phyloP scores from a whole-genome alignment of 2,329 filamentous ascomycete species.

The Fusarium devonianum region DNA sequence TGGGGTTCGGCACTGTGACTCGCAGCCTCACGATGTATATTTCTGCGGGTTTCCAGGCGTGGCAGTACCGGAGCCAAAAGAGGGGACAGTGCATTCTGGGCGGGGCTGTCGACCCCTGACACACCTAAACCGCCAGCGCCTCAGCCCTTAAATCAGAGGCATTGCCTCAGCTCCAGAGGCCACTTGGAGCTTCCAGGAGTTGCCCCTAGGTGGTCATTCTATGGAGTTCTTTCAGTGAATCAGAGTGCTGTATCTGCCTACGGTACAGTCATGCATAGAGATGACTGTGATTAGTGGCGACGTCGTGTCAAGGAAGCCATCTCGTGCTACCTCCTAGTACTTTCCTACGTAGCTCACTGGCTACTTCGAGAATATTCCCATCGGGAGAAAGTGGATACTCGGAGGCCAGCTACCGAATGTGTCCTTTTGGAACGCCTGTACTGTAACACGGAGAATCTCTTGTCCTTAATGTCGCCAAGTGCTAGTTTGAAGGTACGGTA shows the following conservation, averaged over 20 bases:
- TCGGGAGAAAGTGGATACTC: slow-evolving; percentile 26
- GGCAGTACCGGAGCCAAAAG: slow-evolving; percentile 2
- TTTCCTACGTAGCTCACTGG: slow-evolving; percentile 1
- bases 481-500: background rate
- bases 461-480: slow-evolving; percentile 29
- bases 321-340: no score
- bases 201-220: slow-evolving; percentile 17
- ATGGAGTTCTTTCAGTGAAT: slow-evolving; percentile 28
- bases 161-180: slow-evolving; percentile 19
- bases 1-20: slow-evolving; percentile 29
- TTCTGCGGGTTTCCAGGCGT: background rate
- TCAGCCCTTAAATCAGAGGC: slow-evolving; percentile 6
- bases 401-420: slow-evolving; percentile 35
- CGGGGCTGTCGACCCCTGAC: slow-evolving; percentile 32
- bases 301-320: no score
- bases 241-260: slow-evolving; percentile 15
- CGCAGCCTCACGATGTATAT: slow-evolving; percentile 22
- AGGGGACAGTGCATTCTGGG: slow-evolving; percentile 26
- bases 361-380: slow-evolving; percentile 42
- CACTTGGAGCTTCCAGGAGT: slow-evolving; percentile 15
- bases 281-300: slow-evolving; percentile 3
- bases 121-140: slow-evolving; percentile 20
- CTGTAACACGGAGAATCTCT: slow-evolving; percentile 17
- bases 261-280: background rate
- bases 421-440: slow-evolving; percentile 28